These are phyloP conservation scores for Arthroderma uncinatum DNA, from an alignment of 2,329 filamentous ascomycete species.

Conservation along the genomic window DNA sequence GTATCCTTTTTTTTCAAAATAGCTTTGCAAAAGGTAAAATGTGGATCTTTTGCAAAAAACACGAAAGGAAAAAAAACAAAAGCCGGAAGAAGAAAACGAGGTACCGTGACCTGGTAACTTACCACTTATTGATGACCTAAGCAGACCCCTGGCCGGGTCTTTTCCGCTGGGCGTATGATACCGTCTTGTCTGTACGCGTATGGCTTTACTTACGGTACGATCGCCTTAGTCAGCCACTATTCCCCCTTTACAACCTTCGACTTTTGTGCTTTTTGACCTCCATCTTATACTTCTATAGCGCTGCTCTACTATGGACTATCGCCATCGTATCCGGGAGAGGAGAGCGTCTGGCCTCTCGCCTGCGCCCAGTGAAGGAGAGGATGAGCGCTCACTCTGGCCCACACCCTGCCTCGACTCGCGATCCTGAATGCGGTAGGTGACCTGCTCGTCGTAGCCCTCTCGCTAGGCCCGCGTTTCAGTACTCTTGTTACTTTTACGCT, in stretches of 20 bases:
- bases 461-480: not conserved
- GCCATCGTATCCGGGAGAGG: not conserved
- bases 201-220: not conserved
- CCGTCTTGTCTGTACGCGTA: not conserved
- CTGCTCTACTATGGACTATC: not conserved
- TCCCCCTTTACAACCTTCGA: too few relatives aligned
- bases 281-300: too few relatives aligned
- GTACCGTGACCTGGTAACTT: slow-evolving; percentile 1
- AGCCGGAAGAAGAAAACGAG: slow-evolving; percentile 3
- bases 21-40: not conserved
- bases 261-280: too few relatives aligned
- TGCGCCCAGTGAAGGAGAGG: too few relatives aligned
- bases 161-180: not conserved
- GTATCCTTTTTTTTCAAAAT: not conserved
- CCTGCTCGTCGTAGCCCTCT: not conserved
- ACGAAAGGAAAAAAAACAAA: not conserved
- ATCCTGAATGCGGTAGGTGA: not conserved
- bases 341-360: not conserved
- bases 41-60: too few relatives aligned
- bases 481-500: too few relatives aligned
- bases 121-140: not conserved
- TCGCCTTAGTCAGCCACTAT: not conserved
- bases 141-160: not conserved
- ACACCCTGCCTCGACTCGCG: not conserved
- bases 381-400: not conserved